Conservation (phyloP, 2,329 filamentous ascomycete species). For the Cladosporium sp. region DNA sequence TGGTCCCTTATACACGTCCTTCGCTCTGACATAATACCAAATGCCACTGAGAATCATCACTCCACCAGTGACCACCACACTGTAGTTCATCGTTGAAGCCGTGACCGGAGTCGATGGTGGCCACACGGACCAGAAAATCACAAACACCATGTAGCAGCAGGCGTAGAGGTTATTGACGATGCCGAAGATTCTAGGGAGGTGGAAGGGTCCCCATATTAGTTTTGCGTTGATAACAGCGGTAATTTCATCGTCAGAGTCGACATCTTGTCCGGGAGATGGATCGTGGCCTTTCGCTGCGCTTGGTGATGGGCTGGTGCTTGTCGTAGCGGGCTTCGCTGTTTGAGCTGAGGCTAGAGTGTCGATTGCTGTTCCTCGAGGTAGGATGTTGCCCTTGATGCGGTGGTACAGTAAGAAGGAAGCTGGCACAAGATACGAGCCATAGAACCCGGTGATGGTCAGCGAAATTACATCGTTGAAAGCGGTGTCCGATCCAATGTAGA, state of each 20-base stretch:
- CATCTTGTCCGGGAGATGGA: slow-evolving; percentile 3
- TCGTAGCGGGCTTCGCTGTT: not conserved
- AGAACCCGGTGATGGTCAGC: slow-evolving; percentile 47
- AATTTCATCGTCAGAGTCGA: slow-evolving; percentile 5
- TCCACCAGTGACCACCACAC: slow-evolving; percentile 43
- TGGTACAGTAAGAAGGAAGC: slow-evolving; percentile 46
- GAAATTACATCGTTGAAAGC: slow-evolving; percentile 52
- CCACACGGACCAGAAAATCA: slow-evolving; percentile 61
- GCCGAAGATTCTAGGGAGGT: slow-evolving; percentile 53
- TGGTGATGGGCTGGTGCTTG: not conserved
- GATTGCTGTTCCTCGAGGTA: slow-evolving; percentile 39
- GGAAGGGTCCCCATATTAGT: slow-evolving; percentile 60
- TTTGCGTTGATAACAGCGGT: slow-evolving; percentile 30
- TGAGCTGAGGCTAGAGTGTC: slow-evolving; percentile 21
- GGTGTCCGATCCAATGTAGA: slow-evolving; percentile 45
- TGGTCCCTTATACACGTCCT: slow-evolving; percentile 43
- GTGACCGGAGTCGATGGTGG: slow-evolving; percentile 41
- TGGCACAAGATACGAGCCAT: slow-evolving; percentile 47
- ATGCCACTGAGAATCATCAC: slow-evolving; percentile 41
- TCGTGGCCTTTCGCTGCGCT: not conserved
- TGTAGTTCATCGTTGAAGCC: slow-evolving; percentile 48
- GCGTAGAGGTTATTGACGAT: slow-evolving; percentile 58
- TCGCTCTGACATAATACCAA: slow-evolving; percentile 42
- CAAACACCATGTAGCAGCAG: slow-evolving; percentile 55
- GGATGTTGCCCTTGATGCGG: slow-evolving; percentile 43